Percentiles rank a stretch among this genome's conserved stretches.
Conservation (phyloP, 495 filamentous ascomycete genomes). For the Daldinia vernicosa region DNA sequence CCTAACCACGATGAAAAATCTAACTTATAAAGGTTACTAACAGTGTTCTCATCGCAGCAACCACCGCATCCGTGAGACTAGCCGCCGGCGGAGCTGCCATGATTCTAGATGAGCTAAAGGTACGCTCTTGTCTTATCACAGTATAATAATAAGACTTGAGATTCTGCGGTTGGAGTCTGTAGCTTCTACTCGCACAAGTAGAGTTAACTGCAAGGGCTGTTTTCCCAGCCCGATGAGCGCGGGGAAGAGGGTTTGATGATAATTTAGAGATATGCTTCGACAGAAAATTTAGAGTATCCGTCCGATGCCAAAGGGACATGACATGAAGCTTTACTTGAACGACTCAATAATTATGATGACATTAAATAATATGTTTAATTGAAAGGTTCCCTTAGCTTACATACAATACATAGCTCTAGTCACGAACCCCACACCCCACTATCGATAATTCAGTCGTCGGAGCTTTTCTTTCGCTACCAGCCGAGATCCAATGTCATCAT, state of each 20-base stretch:
- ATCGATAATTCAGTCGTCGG: conserved; percentile 28
- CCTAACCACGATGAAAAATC: background rate
- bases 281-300: conserved; percentile 3
- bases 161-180: background rate
- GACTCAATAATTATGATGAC: background rate
- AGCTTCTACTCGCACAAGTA: background rate
- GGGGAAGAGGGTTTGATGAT: background rate
- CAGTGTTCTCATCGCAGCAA: conserved; percentile 83
- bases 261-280: conserved; percentile 7
- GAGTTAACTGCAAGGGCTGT: background rate
- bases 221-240: background rate
- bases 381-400: too few relatives aligned
- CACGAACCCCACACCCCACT: conserved; percentile 14
- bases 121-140: conserved; percentile 5
- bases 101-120: conserved; percentile 20
- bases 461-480: conserved; percentile 1
- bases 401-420: too few relatives aligned
- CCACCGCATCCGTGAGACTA: conserved; percentile 76
- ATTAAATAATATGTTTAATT: too few relatives aligned
- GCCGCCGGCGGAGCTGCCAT: conserved; percentile 52
- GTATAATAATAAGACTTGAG: background rate
- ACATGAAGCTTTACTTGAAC: background rate
- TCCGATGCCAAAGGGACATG: conserved; percentile 22
- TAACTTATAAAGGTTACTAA: conserved; percentile 55
- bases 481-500: conserved; percentile 34